Percentiles rank a stretch among this genome's conserved stretches.
Evolutionary conservation across 805 yeast species (phyloP).

Genomic region (Saccharomycopsis amapae): DNA sequence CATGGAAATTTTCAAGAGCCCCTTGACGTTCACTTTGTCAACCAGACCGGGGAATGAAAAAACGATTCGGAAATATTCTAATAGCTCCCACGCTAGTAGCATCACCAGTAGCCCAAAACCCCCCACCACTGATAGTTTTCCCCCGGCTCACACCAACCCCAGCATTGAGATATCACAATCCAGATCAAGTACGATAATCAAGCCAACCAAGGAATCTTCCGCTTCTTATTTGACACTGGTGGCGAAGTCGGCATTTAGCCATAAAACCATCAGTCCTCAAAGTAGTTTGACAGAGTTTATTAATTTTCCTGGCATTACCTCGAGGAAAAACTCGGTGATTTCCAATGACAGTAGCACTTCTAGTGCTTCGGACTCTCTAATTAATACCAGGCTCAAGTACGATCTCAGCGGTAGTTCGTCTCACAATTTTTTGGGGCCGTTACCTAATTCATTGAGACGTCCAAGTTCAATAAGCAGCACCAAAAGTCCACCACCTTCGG

Average conservation of each 20-base stretch:
- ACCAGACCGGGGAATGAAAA: too few species aligned
- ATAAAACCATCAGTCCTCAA: too few species aligned
- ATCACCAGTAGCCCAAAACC: not conserved
- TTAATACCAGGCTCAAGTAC: too few species aligned
- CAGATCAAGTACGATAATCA: not conserved
- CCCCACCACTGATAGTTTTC: not conserved
- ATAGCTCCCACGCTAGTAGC: not conserved
- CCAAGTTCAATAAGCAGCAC: not conserved
- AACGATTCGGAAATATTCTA: too few species aligned
- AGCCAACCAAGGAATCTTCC: too few species aligned
- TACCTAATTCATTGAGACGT: not conserved
- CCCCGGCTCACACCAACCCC: too few species aligned
- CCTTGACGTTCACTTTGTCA: conserved; percentile 6
- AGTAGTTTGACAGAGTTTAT: conserved; percentile 19
- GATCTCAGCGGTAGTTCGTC: too few species aligned
- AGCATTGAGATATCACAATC: too few species aligned
- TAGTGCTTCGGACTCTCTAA: not conserved
- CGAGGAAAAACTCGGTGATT: conserved; percentile 19
- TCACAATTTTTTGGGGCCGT: not conserved
- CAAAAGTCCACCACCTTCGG: not conserved
- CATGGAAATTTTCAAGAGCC: conserved; percentile 7
- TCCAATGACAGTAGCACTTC: conserved; percentile 8
- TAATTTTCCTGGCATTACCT: conserved; percentile 15
- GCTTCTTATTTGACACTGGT: too few species aligned
- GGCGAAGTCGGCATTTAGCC: too few species aligned